phyloP scores from a whole-genome alignment of 768 basidiomycete species.

The Calocera viscosa region DNA sequence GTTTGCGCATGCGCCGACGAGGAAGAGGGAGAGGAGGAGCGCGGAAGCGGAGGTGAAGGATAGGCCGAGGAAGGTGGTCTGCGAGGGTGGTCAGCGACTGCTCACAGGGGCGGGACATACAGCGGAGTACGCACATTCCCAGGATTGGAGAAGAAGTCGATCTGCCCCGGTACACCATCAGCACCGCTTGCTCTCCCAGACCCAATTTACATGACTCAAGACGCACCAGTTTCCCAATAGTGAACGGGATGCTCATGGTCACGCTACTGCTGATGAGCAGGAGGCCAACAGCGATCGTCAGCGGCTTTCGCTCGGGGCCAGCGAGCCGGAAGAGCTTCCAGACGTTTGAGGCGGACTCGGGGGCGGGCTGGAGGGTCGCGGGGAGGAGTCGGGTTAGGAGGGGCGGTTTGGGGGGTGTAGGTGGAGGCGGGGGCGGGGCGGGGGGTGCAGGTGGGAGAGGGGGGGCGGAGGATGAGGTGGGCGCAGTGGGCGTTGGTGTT shows the following conservation, averaged over 20 bases:
- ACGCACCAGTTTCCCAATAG: conserved; percentile 88
- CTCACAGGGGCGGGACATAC: too few species aligned
- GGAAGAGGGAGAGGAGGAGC: conserved; percentile 61
- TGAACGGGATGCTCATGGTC: conserved; percentile 84
- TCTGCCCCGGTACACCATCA: conserved; percentile 45
- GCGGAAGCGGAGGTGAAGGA: conserved; percentile 70
- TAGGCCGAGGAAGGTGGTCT: conserved; percentile 57
- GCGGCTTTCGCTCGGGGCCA: conserved; percentile 64
- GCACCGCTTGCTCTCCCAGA: conserved; percentile 44
- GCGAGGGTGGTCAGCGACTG: too few species aligned
- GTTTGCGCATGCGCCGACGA: conserved; percentile 76
- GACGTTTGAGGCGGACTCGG: conserved; percentile 47
- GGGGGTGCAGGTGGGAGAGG: not conserved
- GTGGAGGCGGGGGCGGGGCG: not conserved
- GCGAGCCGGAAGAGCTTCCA: conserved; percentile 67
- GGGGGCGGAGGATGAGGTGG: not conserved
- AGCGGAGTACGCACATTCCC: not conserved
- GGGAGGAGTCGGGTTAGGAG: conserved; percentile 26
- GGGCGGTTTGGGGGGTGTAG: not conserved
- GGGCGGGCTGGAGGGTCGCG: conserved; percentile 27
- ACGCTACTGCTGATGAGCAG: conserved; percentile 80
- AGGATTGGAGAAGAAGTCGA: not conserved
- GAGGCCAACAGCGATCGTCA: conserved; percentile 57
- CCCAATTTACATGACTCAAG: conserved; percentile 49
- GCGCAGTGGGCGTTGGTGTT: not conserved